phyloP scores from a whole-genome alignment of 306 rosid genomes.

The Trifolium pratense region DNA sequence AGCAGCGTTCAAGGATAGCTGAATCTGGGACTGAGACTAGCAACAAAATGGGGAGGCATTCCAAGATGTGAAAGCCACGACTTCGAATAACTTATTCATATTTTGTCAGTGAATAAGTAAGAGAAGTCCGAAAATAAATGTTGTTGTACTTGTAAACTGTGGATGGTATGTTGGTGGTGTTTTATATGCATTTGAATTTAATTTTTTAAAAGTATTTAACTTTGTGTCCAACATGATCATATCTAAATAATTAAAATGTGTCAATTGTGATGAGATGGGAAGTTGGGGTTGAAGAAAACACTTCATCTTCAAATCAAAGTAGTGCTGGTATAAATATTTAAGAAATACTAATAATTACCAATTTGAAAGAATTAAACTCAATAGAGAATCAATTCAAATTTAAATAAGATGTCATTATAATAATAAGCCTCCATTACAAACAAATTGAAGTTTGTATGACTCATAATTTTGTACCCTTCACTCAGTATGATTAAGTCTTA shows the following conservation, averaged over 20 bases:
- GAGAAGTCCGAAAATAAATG: not conserved
- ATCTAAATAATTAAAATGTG: not conserved
- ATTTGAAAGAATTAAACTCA: not conserved
- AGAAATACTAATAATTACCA: not conserved
- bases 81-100: slow-evolving; percentile 13
- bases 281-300: no score
- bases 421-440: not conserved
- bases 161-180: not conserved
- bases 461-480: not conserved
- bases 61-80: slow-evolving; percentile 44
- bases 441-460: not conserved
- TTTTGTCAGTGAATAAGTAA: slow-evolving; percentile 19
- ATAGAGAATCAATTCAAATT: not conserved
- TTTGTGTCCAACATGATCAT: no score
- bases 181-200: no score
- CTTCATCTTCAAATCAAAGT: no score
- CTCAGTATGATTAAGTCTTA: not conserved
- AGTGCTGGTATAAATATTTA: no score
- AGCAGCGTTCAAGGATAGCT: slow-evolving; percentile 51
- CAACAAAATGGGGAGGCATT: slow-evolving; percentile 35
- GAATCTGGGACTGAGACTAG: slow-evolving; percentile 33
- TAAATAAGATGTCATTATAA: not conserved
- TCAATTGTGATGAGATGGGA: no score
- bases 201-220: no score
- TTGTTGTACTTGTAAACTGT: not conserved